Base-by-base conservation (phyloP, 306 rosid species). In the Cicer chorassanicum region DNA sequence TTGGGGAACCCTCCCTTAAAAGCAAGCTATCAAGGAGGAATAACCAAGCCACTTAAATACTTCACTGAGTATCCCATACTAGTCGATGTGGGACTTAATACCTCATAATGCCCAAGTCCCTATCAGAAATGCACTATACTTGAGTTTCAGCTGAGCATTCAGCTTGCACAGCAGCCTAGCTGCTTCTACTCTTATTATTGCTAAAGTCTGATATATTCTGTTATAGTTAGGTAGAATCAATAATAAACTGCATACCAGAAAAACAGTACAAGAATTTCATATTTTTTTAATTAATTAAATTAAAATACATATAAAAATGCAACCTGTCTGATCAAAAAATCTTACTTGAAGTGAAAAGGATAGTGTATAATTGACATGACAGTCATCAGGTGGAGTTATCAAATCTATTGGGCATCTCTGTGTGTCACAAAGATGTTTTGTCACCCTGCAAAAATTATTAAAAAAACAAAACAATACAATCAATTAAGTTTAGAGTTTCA, bases 291-390 rank as follows among this genome's bases (percentile, higher is more conserved):
- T 50, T 68, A 61, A 62, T n/a, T 16, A 14, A 80, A 60, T 66
- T 21, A 38, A 56, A 45, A 57, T 64, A 10, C 39, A 24, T 13
- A 40, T 13, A 69, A 62, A 45, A 64, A 38, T 34, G 24, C 49
- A 18, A 41, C 39, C 38, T 11, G 66, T 39, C 8, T 48, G 51
- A 71, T 36, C 19, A 68, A 39, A 50, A 68, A 63, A 81, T 66
- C 97, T 90, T 91, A 94, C 98, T 79, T 94, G 98, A 81, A 94
- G 93, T 78, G 98, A 94, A 83, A 91, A 91, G 70, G 98, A 88
- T 45, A 89, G 97, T 7, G 98, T 91, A 79, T 91, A 90, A 74
- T 94, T 94, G 80, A 91, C 92, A 86, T 94, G 98, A 85, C 98
- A 94, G 76, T 94, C 98, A 12, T 94, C 98, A 61, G 98, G 98